Conservation (phyloP, 2,329 filamentous ascomycete genomes). For the Hyphodiscus sp. region DNA sequence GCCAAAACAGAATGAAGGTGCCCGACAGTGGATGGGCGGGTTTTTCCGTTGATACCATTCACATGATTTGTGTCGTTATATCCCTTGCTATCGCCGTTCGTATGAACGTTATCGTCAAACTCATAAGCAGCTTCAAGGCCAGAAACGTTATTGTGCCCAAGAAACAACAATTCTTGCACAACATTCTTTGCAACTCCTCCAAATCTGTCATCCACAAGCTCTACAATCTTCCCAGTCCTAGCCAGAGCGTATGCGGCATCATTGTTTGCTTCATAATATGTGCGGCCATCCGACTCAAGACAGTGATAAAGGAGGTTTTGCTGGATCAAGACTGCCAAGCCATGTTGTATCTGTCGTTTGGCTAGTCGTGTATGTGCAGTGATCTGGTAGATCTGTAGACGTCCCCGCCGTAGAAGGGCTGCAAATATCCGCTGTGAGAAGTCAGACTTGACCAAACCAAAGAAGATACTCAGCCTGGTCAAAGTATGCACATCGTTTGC, state of each 20-base stretch:
- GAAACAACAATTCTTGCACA: conserved; percentile 65
- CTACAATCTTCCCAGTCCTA: conserved; percentile 73
- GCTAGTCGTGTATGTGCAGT: conserved; percentile 66
- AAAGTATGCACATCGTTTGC: conserved; percentile 6
- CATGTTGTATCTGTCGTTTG: conserved; percentile 71
- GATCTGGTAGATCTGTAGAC: conserved; percentile 65
- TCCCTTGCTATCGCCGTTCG: conserved; percentile 29
- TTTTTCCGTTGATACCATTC: conserved; percentile 17
- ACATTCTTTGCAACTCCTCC: conserved; percentile 69
- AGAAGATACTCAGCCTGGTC: conserved; percentile 12
- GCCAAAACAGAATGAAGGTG: conserved; percentile 38
- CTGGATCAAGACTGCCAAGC: conserved; percentile 78
- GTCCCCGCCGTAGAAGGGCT: conserved; percentile 70
- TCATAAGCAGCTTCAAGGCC: conserved; percentile 62
- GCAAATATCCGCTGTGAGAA: conserved; percentile 70
- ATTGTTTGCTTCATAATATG: conserved; percentile 80
- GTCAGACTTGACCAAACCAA: conserved; percentile 22
- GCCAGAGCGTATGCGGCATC: conserved; percentile 75
- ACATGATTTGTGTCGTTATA: conserved; percentile 13
- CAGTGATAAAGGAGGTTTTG: conserved; percentile 78
- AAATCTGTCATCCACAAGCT: conserved; percentile 66
- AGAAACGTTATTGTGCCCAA: conserved; percentile 69
- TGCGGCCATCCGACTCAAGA: conserved; percentile 46
- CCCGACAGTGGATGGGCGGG: conserved; percentile 24
- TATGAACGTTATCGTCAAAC: conserved; percentile 15